A percentile compares a stretch with the other conserved stretches of the same genome.
Conservation (phyloP, 805 yeast genomes). For the Ogataea philodendri region DNA sequence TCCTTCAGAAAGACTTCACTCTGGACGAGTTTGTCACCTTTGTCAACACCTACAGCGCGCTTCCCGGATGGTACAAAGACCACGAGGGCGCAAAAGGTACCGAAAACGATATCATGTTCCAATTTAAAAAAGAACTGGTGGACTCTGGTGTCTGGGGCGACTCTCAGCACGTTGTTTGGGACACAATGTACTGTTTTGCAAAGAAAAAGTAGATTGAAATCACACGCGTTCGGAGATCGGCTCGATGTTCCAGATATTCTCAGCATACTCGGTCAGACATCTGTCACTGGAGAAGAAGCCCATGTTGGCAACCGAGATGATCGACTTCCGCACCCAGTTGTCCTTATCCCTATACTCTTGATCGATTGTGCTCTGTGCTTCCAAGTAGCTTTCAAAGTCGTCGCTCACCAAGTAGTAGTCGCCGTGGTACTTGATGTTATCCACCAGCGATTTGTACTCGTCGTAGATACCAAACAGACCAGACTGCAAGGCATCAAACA, state of each 20-base stretch:
- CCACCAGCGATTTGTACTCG: constrained; percentile 66
- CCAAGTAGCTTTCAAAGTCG: constrained; percentile 83
- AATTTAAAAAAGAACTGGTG: constrained; percentile 21
- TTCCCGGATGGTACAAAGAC: constrained; percentile 26
- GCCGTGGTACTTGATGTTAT: constrained; percentile 68
- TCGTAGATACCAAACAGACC: constrained; percentile 69
- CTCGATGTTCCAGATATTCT: constrained; percentile 88
- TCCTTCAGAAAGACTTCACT: constrained; percentile 17
- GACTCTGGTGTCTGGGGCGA: constrained; percentile 41
- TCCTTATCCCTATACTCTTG: constrained; percentile 60
- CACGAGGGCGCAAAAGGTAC: constrained; percentile 21
- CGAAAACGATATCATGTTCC: constrained; percentile 19
- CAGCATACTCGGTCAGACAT: constrained; percentile 90
- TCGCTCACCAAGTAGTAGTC: constrained; percentile 86
- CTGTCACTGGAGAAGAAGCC: constrained; percentile 92
- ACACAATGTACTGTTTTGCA: constrained; percentile 54
- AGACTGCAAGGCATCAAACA: constrained; percentile 61
- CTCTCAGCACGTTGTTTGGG: constrained; percentile 48
- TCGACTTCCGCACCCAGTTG: constrained; percentile 74
- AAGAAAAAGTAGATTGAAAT: constrained; percentile 19
- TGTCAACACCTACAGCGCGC: constrained; percentile 27
- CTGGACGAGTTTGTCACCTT: constrained; percentile 22
- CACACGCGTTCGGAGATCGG: constrained; percentile 40
- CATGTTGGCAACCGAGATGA: constrained; percentile 82
- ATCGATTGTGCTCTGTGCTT: constrained; percentile 77